Base-by-base conservation (phyloP, 2,329 filamentous ascomycete species). In the Daldinia sp. region DNA sequence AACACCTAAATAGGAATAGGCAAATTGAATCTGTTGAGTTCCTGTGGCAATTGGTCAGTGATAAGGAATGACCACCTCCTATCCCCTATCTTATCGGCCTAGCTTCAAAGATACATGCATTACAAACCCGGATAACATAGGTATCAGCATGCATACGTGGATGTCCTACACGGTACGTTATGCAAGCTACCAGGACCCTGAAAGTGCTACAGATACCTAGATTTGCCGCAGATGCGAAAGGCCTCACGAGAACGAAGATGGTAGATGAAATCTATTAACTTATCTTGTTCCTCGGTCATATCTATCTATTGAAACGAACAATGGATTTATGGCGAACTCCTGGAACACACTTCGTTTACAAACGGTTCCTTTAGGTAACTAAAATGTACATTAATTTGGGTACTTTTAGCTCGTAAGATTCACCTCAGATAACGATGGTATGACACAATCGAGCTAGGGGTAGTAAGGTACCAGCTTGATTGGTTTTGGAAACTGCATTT, bases 371-470 rank as follows among this genome's bases (percentile, higher is more conserved):
- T n/a, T 35, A 15, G 11, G n/a, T 35, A 34, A 4, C 4, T 45
- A 27, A 15, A 21, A 3, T 23, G 35, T 39, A 37, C 34, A 11
- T 11, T n/a, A 45, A 3, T 23, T 27, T 23, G 13, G 39, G 21
- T 19, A 43, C 39, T 43, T n/a, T n/a, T 25, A 27, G 32, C 32
- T 51, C 48, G 48, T 51, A 27, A 51, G 48, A 60, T 57, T 62
- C 45, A 52, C 58, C 65, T 67, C 65, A 67, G 65, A 67, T 67
- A 65, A 61, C 49, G 52, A 65, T 58, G 48, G 52, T 60, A 67
- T 67, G 65, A 67, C 65, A 67, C 62, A 65, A 67, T 67, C 50
- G 55, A 64, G 54, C 61, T 61, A 58, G 55, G 45, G 61, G 52
- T 54, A 19, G 29, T 25, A 47, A 48, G 52, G 51, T 63, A 51